These are phyloP conservation scores for Pascua guehoae DNA, from an alignment of 1,284 basidiomycete species.

Conservation along the genomic window DNA sequence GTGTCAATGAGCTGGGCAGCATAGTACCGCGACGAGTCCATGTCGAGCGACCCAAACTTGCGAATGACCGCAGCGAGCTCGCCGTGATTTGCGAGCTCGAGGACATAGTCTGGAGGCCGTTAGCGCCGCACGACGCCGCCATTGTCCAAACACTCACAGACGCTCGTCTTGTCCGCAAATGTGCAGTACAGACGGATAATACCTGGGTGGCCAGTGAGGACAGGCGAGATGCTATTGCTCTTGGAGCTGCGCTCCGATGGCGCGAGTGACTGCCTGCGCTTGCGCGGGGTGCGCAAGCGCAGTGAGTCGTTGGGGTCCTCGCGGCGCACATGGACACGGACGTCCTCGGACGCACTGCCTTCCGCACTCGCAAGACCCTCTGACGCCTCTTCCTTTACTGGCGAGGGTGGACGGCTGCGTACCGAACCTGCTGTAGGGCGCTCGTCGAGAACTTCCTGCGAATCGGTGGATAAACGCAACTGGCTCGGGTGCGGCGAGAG, in stretches of 20 bases:
- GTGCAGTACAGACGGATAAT: slow-evolving; percentile 75
- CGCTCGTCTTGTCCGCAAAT: slow-evolving; percentile 76
- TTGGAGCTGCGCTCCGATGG: slow-evolving; percentile 35
- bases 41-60: slow-evolving; percentile 71
- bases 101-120: slow-evolving; percentile 70
- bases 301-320: slow-evolving; percentile 3
- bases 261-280: slow-evolving; percentile 32
- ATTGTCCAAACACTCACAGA: slow-evolving; percentile 62
- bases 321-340: background rate
- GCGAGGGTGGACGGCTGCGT: slow-evolving; percentile 28
- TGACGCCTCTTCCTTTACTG: slow-evolving; percentile 33
- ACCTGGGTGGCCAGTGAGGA: slow-evolving; percentile 63
- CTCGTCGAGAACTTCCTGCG: slow-evolving; percentile 16
- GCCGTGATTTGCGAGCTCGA: slow-evolving; percentile 84
- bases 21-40: slow-evolving; percentile 72
- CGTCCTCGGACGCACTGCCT: background rate
- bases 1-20: slow-evolving; percentile 83
- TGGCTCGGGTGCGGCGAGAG: slow-evolving; percentile 8
- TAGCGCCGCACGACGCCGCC: slow-evolving; percentile 4
- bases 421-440: background rate
- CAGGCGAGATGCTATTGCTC: slow-evolving; percentile 14
- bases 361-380: background rate
- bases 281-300: slow-evolving; percentile 21
- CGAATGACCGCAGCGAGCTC: slow-evolving; percentile 79
- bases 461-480: background rate